Conservation (phyloP, 2,329 filamentous ascomycete species). For the Phialophora chinensis region DNA sequence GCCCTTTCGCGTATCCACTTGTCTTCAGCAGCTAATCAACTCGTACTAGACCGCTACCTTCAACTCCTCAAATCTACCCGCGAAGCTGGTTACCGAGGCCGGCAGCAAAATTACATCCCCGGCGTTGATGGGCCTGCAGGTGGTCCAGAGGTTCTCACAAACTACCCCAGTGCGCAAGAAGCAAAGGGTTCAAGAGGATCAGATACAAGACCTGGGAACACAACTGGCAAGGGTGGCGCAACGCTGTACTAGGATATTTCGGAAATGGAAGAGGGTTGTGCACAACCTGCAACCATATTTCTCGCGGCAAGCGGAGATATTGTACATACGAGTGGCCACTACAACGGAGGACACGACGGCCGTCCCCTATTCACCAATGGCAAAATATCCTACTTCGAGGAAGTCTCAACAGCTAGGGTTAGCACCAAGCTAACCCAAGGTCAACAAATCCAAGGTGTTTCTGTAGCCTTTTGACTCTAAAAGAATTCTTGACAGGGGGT, state of each 20-base stretch:
- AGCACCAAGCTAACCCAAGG: neutral
- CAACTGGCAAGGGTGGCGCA: constrained; percentile 35
- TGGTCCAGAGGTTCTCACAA: constrained; percentile 36
- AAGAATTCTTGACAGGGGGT: too few relatives aligned
- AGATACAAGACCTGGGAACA: constrained; percentile 38
- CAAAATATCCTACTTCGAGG: neutral
- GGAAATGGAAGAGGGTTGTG: neutral
- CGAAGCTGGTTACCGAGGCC: constrained; percentile 67
- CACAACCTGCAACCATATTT: constrained; percentile 7
- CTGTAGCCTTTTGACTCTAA: neutral
- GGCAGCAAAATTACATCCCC: constrained; percentile 66
- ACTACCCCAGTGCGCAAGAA: constrained; percentile 38
- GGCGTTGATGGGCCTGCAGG: constrained; percentile 38
- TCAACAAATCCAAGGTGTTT: neutral
- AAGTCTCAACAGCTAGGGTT: neutral
- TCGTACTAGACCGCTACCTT: constrained; percentile 64
- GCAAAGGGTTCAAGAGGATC: constrained; percentile 38
- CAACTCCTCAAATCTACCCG: constrained; percentile 67
- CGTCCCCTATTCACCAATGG: neutral
- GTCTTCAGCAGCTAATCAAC: neutral
- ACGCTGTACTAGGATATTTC: constrained; percentile 28
- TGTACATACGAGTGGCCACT: constrained; percentile 25
- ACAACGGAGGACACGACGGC: neutral
- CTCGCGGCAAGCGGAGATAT: neutral
- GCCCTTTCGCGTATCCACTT: neutral